phyloP scores from a whole-genome alignment of 352 stramenopile genomes.

The Achlya hypogyna region DNA sequence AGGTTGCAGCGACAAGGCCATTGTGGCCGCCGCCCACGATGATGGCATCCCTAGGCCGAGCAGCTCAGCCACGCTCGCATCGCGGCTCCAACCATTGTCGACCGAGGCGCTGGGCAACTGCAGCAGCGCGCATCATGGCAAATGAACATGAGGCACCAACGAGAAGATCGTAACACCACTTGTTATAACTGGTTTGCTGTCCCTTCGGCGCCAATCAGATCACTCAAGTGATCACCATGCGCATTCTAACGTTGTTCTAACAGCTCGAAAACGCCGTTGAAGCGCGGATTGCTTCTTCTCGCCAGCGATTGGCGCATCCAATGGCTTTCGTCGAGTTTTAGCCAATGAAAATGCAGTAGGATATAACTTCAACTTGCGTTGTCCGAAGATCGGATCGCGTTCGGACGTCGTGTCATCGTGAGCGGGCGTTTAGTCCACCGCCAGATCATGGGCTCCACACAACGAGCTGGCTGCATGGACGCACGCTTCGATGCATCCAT shows the following conservation, averaged over 20 bases:
- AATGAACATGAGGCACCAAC: background rate
- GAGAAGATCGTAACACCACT: background rate
- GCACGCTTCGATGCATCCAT: too few species aligned
- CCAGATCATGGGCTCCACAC: too few species aligned
- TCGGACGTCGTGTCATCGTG: too few species aligned
- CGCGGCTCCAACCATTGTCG: background rate
- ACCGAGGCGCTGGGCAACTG: background rate
- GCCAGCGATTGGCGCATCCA: too few species aligned
- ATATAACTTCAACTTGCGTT: too few species aligned
- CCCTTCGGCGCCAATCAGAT: background rate
- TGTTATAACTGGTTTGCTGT: background rate
- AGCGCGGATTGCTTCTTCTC: too few species aligned
- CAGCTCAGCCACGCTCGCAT: background rate
- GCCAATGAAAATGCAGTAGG: too few species aligned
- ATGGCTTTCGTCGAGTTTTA: too few species aligned
- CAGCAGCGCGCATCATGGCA: background rate
- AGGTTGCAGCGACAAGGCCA: conserved; percentile 79
- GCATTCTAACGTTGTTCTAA: background rate
- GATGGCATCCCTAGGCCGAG: conserved; percentile 58
- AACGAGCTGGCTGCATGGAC: too few species aligned
- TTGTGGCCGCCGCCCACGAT: conserved; percentile 86
- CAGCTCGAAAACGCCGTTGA: too few species aligned
- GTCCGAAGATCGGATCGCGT: too few species aligned
- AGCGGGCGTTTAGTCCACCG: too few species aligned
- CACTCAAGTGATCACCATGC: background rate